phyloP scores from a whole-genome alignment of 2,329 filamentous ascomycete species.

The Ceratocystiopsis minuta region DNA sequence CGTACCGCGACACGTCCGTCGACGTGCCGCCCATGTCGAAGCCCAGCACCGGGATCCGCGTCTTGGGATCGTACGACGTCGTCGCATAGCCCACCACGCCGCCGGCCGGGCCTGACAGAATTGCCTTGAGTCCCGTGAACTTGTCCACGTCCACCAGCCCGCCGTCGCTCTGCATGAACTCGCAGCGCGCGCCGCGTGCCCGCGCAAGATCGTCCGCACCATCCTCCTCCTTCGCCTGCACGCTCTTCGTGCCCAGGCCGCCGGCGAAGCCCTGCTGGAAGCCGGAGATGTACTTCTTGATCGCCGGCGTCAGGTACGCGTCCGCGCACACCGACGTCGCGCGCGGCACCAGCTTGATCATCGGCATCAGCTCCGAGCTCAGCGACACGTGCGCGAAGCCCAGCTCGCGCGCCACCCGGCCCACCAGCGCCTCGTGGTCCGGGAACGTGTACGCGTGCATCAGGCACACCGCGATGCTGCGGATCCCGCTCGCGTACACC shows the following conservation, averaged over 20 bases:
- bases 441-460: constrained; percentile 91
- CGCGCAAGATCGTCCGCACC: constrained; percentile 11
- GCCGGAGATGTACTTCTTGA: constrained; percentile 54
- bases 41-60: constrained; percentile 72
- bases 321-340: constrained; percentile 64
- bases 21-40: constrained; percentile 95
- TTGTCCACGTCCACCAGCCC: constrained; percentile 55
- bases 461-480: constrained; percentile 72
- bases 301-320: constrained; percentile 63
- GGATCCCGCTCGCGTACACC: constrained; percentile 52
- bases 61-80: constrained; percentile 72
- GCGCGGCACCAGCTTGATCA: constrained; percentile 66
- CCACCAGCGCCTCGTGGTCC: constrained; percentile 64
- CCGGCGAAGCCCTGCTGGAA: constrained; percentile 70
- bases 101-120: constrained; percentile 79
- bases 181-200: constrained; percentile 51
- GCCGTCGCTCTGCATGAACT: constrained; percentile 89
- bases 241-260: constrained; percentile 57
- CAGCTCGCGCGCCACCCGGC: constrained; percentile 57
- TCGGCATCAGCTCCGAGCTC: constrained; percentile 71
- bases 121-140: constrained; percentile 72
- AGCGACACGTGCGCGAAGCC: constrained; percentile 72
- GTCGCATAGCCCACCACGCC: constrained; percentile 86
- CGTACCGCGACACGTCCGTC: constrained; percentile 79
- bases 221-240: constrained; percentile 34